These are phyloP conservation scores for Kappamyces sp. DNA, from an alignment of 192 early-diverging fungal genomes.

Conservation along the genomic window DNA sequence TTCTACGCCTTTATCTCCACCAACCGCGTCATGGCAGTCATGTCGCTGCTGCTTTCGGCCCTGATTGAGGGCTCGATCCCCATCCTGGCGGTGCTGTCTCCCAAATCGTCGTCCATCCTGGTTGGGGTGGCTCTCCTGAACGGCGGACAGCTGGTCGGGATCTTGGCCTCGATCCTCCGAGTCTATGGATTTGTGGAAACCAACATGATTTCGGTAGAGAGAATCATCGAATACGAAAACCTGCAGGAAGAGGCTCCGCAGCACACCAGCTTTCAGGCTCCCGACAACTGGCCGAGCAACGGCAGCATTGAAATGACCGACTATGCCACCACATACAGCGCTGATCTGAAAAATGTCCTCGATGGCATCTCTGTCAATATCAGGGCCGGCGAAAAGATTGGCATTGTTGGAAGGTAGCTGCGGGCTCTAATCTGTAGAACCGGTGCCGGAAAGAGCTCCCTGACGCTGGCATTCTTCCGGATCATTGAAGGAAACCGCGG, in stretches of 20 bases:
- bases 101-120: not conserved
- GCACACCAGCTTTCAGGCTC: slow-evolving; percentile 1
- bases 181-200: slow-evolving; percentile 14
- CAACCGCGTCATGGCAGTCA: not conserved
- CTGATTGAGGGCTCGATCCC: too few species aligned
- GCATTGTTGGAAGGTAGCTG: slow-evolving; percentile 71
- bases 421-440: slow-evolving; percentile 6
- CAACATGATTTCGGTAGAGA: slow-evolving; percentile 23
- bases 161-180: slow-evolving; percentile 1
- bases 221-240: slow-evolving; percentile 26
- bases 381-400: slow-evolving; percentile 70
- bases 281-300: slow-evolving; percentile 17
- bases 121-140: not conserved
- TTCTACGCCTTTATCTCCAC: too few species aligned
- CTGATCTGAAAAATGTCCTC: slow-evolving; percentile 40
- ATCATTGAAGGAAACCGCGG: slow-evolving; percentile 10
- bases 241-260: slow-evolving; percentile 15
- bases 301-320: slow-evolving; percentile 29
- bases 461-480: slow-evolving; percentile 13
- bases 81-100: too few species aligned
- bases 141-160: not conserved
- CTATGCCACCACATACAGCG: too few species aligned
- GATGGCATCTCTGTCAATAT: slow-evolving; percentile 67
- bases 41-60: not conserved
- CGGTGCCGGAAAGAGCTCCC: slow-evolving; percentile 23